phyloP scores from a whole-genome alignment of 768 basidiomycete genomes.

The Cystofilobasidium macerans region DNA sequence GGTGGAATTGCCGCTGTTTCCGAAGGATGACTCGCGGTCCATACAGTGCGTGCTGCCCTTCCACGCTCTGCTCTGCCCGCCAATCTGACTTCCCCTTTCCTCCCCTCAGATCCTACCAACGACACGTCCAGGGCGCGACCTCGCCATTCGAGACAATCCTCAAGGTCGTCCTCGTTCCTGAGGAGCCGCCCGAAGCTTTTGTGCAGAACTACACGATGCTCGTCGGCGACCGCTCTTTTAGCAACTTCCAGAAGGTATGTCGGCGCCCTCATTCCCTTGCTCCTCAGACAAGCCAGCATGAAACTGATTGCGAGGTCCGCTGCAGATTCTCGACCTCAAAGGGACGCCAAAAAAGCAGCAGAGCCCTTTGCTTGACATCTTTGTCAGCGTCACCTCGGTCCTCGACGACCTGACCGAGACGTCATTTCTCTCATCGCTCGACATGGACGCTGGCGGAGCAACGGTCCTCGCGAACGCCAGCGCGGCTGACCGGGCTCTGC shows the following conservation, averaged over 20 bases:
- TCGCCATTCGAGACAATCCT: constrained; percentile 77
- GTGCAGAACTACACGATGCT: constrained; percentile 90
- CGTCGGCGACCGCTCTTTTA: constrained; percentile 87
- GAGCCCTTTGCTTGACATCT: constrained; percentile 79
- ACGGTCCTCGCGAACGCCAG: constrained; percentile 18
- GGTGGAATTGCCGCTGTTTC: constrained; percentile 53
- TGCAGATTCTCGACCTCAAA: constrained; percentile 86
- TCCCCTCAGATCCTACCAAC: constrained; percentile 18
- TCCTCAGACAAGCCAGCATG: background rate
- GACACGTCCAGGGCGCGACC: constrained; percentile 38
- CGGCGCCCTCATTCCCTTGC: no score
- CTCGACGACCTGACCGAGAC: constrained; percentile 76
- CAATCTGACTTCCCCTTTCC: background rate
- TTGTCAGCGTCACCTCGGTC: constrained; percentile 84
- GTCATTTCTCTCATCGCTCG: constrained; percentile 83
- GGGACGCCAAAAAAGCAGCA: constrained; percentile 78
- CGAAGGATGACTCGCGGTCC: constrained; percentile 19
- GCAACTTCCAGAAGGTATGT: constrained; percentile 91
- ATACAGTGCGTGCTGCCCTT: constrained; percentile 6
- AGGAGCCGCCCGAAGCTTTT: constrained; percentile 87
- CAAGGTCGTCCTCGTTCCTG: constrained; percentile 89
- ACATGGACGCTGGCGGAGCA: constrained; percentile 67
- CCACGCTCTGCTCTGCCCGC: background rate
- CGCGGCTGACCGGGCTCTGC: constrained; percentile 16
- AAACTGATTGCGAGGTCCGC: background rate